phyloP scores from a whole-genome alignment of 306 rosid species.

The Hippophae tibetana region DNA sequence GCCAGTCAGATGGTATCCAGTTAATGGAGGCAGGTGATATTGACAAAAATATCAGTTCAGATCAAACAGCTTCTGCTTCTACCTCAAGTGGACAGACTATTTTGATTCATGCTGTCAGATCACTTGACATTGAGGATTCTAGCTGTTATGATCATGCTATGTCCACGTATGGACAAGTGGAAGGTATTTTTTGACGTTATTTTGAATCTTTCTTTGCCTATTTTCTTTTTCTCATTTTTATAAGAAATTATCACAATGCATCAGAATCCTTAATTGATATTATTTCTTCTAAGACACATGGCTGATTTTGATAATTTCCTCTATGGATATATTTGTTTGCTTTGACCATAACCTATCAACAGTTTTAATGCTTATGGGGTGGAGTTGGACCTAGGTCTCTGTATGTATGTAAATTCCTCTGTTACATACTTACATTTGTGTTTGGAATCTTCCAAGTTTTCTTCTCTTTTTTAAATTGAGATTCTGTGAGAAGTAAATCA shows the following conservation, averaged over 20 bases:
- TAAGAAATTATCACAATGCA: not conserved
- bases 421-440: no score
- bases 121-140: conserved; percentile 20
- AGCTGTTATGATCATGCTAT: conserved; percentile 13
- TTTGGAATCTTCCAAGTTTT: no score
- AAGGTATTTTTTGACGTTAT: conserved; percentile 29
- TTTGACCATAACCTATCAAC: no score
- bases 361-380: no score
- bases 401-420: no score
- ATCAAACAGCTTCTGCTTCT: conserved; percentile 21
- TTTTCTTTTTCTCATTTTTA: not conserved
- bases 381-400: no score
- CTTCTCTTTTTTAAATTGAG: no score
- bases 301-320: no score
- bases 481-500: no score
- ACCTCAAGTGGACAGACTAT: conserved; percentile 21
- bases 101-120: conserved; percentile 13
- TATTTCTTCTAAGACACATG: no score
- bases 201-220: not conserved
- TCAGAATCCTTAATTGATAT: no score
- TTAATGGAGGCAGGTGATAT: conserved; percentile 20
- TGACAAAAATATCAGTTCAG: conserved; percentile 18
- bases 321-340: no score
- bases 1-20: conserved; percentile 23
- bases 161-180: conserved; percentile 14